Evolutionary conservation across 768 basidiomycete species (phyloP), one percentile per base, ranked within the genome.

Genomic region (Lentinula boryana): DNA sequence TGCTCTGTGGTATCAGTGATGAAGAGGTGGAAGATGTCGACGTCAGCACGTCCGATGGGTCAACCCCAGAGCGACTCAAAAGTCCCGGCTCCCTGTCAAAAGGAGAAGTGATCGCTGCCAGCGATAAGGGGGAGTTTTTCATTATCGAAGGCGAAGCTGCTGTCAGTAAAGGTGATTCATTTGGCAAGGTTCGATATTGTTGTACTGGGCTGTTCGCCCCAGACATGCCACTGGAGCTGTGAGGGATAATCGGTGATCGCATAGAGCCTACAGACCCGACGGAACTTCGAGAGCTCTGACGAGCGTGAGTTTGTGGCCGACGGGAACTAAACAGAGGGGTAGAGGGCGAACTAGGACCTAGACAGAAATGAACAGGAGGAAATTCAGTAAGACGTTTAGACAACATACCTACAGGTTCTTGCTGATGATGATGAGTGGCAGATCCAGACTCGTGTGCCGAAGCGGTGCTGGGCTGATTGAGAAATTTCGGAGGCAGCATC

Each of bases 1-100:
- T 78, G 64, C 77, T 80, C 38, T 75, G 75, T 23, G 78, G 1
- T 38, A 38, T 38, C 36, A 8, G 69, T 7, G 78, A 66, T 33
- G 77, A 74, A 54, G 77, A 71, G 0, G 77, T 74, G 23, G 74
- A 74, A 32, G 15, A 15, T 60, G 50, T 15, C 16, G 48, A 33
- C 35, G 18, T 21, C 7, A 33, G 46, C 21, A 40, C 57, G 18
- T 58, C 57, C 32, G 46, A 35, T 46, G 44, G 44, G 6, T 35
- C 5, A 12, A 23, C 56, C 12, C 57, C 46, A 35, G 44, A 23
- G 23, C 55, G 55, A 56, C 16, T 56, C 15, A 16, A 46, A 10
- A 23, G n/a, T 27, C 56, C 46, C 2, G 57, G 36, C 18, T 58
- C 48, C 32, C 43, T 49, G 57, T 58, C 48, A 40, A 36, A 58